Conservation (phyloP, 2,329 filamentous ascomycete species). For the Colletotrichum tanaceti region DNA sequence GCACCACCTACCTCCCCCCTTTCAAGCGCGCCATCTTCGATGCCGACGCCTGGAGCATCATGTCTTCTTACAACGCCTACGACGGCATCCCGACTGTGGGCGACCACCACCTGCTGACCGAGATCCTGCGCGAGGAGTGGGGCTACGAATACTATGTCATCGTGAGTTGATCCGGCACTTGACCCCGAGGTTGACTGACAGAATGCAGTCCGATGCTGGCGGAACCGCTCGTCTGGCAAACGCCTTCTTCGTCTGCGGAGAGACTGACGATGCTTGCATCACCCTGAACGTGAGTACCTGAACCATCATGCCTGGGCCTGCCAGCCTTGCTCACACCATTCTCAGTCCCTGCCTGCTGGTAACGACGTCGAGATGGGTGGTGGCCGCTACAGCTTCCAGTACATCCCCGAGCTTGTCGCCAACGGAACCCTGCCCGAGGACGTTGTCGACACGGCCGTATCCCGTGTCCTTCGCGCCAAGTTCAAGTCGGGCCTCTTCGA, state of each 20-base stretch:
- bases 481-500: slow-evolving; percentile 79
- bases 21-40: slow-evolving; percentile 80
- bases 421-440: slow-evolving; percentile 69
- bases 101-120: slow-evolving; percentile 72
- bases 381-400: slow-evolving; percentile 76
- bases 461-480: slow-evolving; percentile 73
- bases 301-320: neutral
- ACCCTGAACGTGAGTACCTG: slow-evolving; percentile 62
- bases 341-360: slow-evolving; percentile 70
- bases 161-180: slow-evolving; percentile 17
- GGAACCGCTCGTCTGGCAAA: slow-evolving; percentile 75
- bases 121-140: slow-evolving; percentile 78
- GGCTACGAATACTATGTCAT: slow-evolving; percentile 76
- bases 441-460: slow-evolving; percentile 74
- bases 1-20: slow-evolving; percentile 66
- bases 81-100: slow-evolving; percentile 77
- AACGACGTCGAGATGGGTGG: slow-evolving; percentile 83
- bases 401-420: slow-evolving; percentile 73
- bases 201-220: slow-evolving; percentile 67
- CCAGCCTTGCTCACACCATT: slow-evolving; percentile 14
- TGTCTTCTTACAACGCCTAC: slow-evolving; percentile 81
- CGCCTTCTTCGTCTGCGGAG: slow-evolving; percentile 72
- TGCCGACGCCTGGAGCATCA: slow-evolving; percentile 73
- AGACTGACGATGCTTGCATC: slow-evolving; percentile 73
- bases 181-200: neutral